These are phyloP conservation scores for Leccinum incarnatum DNA, from an alignment of 768 basidiomycete species.

Conservation along the genomic window DNA sequence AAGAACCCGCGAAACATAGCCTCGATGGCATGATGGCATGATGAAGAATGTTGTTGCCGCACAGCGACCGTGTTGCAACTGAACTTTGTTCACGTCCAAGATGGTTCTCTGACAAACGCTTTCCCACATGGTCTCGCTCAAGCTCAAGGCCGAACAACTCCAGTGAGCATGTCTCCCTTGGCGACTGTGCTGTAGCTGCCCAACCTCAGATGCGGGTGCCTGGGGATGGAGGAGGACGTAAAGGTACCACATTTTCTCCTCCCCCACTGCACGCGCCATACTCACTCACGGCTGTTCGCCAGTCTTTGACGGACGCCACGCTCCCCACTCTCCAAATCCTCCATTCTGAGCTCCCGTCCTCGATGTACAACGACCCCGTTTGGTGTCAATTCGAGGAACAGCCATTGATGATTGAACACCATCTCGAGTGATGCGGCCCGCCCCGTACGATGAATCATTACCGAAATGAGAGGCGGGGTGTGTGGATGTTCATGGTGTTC, in stretches of 20 bases:
- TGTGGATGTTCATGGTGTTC: conserved; percentile 73
- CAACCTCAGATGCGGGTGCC: background rate
- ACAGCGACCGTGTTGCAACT: background rate
- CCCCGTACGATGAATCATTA: conserved; percentile 54
- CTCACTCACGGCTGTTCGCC: conserved; percentile 50
- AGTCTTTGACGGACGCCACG: conserved; percentile 57
- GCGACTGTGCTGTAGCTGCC: background rate
- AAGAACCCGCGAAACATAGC: background rate
- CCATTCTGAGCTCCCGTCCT: conserved; percentile 70
- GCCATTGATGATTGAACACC: conserved; percentile 35
- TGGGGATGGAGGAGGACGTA: background rate
- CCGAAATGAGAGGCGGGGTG: conserved; percentile 61
- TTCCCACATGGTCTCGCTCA: background rate
- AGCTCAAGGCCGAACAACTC: background rate
- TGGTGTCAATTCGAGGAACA: conserved; percentile 56
- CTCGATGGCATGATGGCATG: too few relatives aligned
- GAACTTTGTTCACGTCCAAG: background rate
- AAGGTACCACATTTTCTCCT: background rate
- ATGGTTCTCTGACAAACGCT: too few relatives aligned
- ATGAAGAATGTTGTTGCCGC: background rate
- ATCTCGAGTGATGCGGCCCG: conserved; percentile 48
- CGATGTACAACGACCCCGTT: conserved; percentile 68
- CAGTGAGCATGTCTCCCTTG: conserved; percentile 17
- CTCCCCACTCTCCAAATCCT: conserved; percentile 65
- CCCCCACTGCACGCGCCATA: conserved; percentile 1